phyloP scores from a whole-genome alignment of 768 basidiomycete genomes.

The Tephrocybe rancida region DNA sequence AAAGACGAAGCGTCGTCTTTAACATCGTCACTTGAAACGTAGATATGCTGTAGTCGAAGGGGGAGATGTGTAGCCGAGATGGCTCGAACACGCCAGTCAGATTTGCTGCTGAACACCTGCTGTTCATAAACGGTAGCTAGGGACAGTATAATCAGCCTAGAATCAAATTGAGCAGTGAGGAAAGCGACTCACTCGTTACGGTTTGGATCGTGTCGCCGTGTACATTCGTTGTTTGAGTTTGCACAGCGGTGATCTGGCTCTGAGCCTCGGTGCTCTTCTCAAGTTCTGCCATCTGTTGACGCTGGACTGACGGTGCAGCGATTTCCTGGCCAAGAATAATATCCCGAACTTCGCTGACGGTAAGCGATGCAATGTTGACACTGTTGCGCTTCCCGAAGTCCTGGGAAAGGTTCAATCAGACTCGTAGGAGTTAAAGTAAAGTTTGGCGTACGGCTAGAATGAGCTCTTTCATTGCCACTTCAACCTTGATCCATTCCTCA shows the following conservation, averaged over 20 bases:
- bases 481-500: conserved; percentile 99
- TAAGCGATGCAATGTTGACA: conserved; percentile 97
- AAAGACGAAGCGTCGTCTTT: conserved; percentile 95
- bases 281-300: conserved; percentile 99
- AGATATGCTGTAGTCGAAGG: conserved; percentile 96
- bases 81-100: conserved; percentile 98
- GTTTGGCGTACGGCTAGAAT: conserved; percentile 73
- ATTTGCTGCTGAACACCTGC: conserved; percentile 98
- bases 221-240: conserved; percentile 98
- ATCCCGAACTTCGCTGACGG: conserved; percentile 95
- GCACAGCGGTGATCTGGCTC: conserved; percentile 92
- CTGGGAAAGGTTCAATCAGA: conserved; percentile 33
- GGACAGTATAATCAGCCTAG: no score
- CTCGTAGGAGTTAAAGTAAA: not conserved
- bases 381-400: conserved; percentile 99
- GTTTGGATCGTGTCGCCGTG: conserved; percentile 97
- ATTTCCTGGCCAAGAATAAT: conserved; percentile 99
- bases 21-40: conserved; percentile 98
- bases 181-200: conserved; percentile 73
- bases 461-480: conserved; percentile 97
- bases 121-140: conserved; percentile 96
- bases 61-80: conserved; percentile 97
- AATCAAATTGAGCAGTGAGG: conserved; percentile 9
- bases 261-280: conserved; percentile 97
- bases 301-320: conserved; percentile 90